Conservation (phyloP, 768 basidiomycete species). For the Pisolithus microcarpus region DNA sequence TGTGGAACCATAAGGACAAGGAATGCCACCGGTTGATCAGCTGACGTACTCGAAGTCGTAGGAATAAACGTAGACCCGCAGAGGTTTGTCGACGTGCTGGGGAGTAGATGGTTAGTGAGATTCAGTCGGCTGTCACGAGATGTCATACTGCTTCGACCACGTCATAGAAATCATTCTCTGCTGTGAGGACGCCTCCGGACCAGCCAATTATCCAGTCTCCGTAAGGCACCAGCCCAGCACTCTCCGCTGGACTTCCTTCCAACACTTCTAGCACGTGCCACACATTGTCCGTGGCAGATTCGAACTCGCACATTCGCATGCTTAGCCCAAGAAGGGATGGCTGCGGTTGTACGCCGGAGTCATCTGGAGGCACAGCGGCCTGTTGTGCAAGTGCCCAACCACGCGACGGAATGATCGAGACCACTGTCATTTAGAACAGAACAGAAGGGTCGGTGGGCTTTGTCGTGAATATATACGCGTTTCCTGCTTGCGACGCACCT, state of each 20-base stretch:
- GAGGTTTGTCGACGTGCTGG: slow-evolving; percentile 88
- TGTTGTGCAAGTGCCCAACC: slow-evolving; percentile 60
- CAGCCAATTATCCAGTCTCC: slow-evolving; percentile 78
- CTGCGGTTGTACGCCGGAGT: slow-evolving; percentile 41
- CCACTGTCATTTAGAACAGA: slow-evolving; percentile 42
- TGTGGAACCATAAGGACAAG: slow-evolving; percentile 26
- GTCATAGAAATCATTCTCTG: slow-evolving; percentile 95
- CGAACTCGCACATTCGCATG: slow-evolving; percentile 89
- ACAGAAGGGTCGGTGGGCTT: neutral
- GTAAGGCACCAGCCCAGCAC: slow-evolving; percentile 92
- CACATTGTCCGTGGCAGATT: slow-evolving; percentile 82
- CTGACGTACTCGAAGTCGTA: slow-evolving; percentile 86
- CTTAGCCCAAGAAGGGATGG: slow-evolving; percentile 92
- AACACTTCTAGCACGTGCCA: slow-evolving; percentile 98
- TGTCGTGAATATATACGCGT: neutral
- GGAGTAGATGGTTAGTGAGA: slow-evolving; percentile 7
- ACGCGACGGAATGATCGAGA: slow-evolving; percentile 78
- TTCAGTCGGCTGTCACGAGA: neutral
- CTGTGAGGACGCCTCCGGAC: slow-evolving; percentile 84
- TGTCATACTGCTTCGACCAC: slow-evolving; percentile 81
- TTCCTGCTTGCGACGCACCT: slow-evolving; percentile 37
- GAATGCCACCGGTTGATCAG: neutral
- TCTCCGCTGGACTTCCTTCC: slow-evolving; percentile 94
- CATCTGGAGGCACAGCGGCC: slow-evolving; percentile 30
- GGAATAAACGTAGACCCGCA: slow-evolving; percentile 94